Evolutionary conservation across 352 stramenopile genomes (phyloP).

Genomic region (Globisporangium middletonii): DNA sequence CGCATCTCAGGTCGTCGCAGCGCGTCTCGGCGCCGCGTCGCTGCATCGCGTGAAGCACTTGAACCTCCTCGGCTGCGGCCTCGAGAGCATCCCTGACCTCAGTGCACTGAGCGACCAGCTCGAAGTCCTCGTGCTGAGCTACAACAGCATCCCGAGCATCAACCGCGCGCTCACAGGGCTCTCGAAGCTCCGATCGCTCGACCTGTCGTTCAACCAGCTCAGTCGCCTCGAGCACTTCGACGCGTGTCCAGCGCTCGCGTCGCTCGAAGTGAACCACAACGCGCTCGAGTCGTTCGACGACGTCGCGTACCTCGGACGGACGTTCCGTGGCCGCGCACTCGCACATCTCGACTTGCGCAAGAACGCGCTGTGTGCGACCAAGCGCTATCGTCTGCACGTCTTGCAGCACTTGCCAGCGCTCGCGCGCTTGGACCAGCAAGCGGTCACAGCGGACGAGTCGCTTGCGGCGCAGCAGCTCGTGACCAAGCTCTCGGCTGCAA

Average conservation of each 20-base stretch:
- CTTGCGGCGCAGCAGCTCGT: slow-evolving; percentile 29
- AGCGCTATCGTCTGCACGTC: slow-evolving; percentile 65
- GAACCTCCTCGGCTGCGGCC: slow-evolving; percentile 43
- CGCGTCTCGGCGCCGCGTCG: neutral
- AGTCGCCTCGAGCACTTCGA: slow-evolving; percentile 36
- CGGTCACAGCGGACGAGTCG: slow-evolving; percentile 35
- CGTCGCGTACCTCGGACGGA: slow-evolving; percentile 28
- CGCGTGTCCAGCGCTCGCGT: slow-evolving; percentile 22
- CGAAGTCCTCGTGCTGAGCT: slow-evolving; percentile 59
- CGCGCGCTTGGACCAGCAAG: slow-evolving; percentile 41
- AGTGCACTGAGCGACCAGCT: slow-evolving; percentile 28
- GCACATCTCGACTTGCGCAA: slow-evolving; percentile 55
- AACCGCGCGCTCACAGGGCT: slow-evolving; percentile 26
- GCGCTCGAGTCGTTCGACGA: slow-evolving; percentile 52
- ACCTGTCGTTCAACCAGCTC: slow-evolving; percentile 71
- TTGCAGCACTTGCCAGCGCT: slow-evolving; percentile 43
- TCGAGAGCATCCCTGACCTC: slow-evolving; percentile 47
- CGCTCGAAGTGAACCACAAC: slow-evolving; percentile 62
- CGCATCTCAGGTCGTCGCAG: slow-evolving; percentile 5
- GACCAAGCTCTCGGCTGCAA: slow-evolving; percentile 35
- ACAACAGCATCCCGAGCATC: slow-evolving; percentile 57
- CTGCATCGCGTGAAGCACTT: slow-evolving; percentile 31
- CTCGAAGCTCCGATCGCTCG: slow-evolving; percentile 33
- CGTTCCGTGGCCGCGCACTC: slow-evolving; percentile 19
- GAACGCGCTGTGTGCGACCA: slow-evolving; percentile 53